phyloP scores from a whole-genome alignment of 306 rosid genomes.

The Casuarina equisetifolia region DNA sequence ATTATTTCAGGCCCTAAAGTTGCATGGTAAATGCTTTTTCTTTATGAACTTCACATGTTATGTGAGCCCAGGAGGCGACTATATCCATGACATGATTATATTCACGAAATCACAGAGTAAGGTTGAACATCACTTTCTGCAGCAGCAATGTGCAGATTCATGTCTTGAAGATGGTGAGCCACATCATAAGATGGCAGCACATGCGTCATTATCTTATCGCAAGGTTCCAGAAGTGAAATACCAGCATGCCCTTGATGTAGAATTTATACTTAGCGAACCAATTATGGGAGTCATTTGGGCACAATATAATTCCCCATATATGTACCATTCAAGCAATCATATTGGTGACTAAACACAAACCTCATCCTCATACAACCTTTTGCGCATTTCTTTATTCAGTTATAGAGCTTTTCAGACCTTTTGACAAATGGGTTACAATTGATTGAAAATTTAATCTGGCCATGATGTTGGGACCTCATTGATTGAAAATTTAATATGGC shows the following conservation, averaged over 20 bases:
- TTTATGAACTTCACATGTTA: constrained; percentile 39
- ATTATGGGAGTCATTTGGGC: background rate
- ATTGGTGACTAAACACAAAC: constrained; percentile 7
- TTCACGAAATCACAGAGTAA: constrained; percentile 40
- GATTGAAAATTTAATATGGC: background rate
- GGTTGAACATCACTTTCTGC: constrained; percentile 48
- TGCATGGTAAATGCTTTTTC: constrained; percentile 21
- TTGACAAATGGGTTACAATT: background rate
- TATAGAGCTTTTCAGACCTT: constrained; percentile 1
- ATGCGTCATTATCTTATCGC: constrained; percentile 35
- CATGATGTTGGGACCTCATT: too few relatives aligned
- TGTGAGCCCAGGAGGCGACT: constrained; percentile 50
- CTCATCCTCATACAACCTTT: background rate
- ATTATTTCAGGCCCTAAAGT: constrained; percentile 30
- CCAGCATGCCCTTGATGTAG: background rate
- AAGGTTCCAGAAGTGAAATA: constrained; percentile 10
- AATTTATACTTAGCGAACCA: background rate
- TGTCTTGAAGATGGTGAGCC: constrained; percentile 40
- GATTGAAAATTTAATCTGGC: too few relatives aligned
- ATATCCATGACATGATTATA: constrained; percentile 40
- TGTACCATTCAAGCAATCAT: constrained; percentile 29
- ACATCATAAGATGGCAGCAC: constrained; percentile 41
- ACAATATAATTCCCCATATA: constrained; percentile 6
- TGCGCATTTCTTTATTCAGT: background rate
- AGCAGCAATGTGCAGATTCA: constrained; percentile 29